These are phyloP conservation scores for Euphorbia celastroides DNA, from an alignment of 441 rosid species.

Conservation along the genomic window DNA sequence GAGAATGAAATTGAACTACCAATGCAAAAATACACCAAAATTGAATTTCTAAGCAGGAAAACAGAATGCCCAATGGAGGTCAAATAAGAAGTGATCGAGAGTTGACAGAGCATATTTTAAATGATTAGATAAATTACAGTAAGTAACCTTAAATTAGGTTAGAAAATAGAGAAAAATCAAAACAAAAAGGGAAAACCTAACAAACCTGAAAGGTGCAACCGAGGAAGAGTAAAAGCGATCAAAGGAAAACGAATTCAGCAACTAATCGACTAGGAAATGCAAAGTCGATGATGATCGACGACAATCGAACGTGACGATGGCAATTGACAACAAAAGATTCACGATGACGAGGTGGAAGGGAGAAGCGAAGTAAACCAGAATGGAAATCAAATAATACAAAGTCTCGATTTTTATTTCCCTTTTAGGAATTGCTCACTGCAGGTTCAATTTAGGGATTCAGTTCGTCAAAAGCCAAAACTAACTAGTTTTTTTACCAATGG, in stretches of 20 bases:
- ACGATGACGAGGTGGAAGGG: background rate
- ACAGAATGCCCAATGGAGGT: background rate
- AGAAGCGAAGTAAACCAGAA: background rate
- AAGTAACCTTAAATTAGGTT: constrained; percentile 15
- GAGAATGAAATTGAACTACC: background rate
- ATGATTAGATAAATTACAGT: background rate
- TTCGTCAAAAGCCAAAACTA: constrained; percentile 17
- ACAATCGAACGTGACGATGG: constrained; percentile 20
- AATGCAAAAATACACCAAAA: background rate
- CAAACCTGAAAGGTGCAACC: constrained; percentile 18
- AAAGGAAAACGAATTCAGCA: background rate
- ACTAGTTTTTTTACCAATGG: too few species aligned
- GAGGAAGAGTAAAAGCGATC: constrained; percentile 5
- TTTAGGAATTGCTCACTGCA: constrained; percentile 3
- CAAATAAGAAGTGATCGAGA: constrained; percentile 1
- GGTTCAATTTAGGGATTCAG: constrained; percentile 23
- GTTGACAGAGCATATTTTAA: background rate
- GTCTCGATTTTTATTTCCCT: background rate
- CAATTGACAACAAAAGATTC: background rate
- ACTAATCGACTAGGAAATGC: background rate
- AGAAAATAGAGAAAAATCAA: constrained; percentile 2
- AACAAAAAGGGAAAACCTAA: constrained; percentile 8
- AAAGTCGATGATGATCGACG: constrained; percentile 18
- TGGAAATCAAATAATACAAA: constrained; percentile 10
- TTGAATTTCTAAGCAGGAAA: background rate